Evolutionary conservation across 306 rosid genomes (phyloP).

Genomic region (Glycine latifolia): DNA sequence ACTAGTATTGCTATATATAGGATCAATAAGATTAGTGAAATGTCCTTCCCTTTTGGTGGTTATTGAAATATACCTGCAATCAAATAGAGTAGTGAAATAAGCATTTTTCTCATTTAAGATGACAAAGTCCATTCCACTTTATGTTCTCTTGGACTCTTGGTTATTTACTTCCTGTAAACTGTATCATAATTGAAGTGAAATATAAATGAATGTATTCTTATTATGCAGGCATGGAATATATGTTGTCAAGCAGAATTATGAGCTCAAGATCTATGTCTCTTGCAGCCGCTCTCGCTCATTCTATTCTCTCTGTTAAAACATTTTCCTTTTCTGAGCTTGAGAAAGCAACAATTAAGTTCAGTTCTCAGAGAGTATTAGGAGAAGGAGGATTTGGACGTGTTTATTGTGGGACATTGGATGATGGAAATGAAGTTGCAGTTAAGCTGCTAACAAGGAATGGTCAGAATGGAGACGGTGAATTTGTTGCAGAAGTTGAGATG

Average conservation of each 20-base stretch:
- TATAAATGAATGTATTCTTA: conserved; percentile 27
- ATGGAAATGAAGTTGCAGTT: conserved; percentile 90
- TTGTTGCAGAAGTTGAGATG: conserved; percentile 91
- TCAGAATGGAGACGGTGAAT: conserved; percentile 87
- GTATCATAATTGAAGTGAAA: conserved; percentile 39
- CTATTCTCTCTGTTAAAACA: conserved; percentile 78
- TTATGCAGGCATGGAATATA: conserved; percentile 74
- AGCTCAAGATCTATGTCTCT: conserved; percentile 84
- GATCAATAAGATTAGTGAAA: conserved; percentile 2
- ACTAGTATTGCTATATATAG: conserved; percentile 20
- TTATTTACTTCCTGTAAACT: conserved; percentile 21
- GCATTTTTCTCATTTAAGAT: not conserved
- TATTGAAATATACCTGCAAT: not conserved
- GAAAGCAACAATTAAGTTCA: conserved; percentile 84
- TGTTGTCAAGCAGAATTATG: conserved; percentile 73
- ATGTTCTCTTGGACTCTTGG: conserved; percentile 15
- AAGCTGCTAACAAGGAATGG: conserved; percentile 76
- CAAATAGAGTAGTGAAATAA: conserved; percentile 15
- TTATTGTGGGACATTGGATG: conserved; percentile 79
- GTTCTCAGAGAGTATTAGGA: conserved; percentile 81
- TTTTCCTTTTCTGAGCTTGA: conserved; percentile 82
- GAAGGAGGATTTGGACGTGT: conserved; percentile 99
- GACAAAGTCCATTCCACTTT: not conserved
- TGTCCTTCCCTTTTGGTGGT: conserved; percentile 22
- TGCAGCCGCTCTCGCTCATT: conserved; percentile 73